Conservation (phyloP, 768 basidiomycete species). For the Suillus decipiens region DNA sequence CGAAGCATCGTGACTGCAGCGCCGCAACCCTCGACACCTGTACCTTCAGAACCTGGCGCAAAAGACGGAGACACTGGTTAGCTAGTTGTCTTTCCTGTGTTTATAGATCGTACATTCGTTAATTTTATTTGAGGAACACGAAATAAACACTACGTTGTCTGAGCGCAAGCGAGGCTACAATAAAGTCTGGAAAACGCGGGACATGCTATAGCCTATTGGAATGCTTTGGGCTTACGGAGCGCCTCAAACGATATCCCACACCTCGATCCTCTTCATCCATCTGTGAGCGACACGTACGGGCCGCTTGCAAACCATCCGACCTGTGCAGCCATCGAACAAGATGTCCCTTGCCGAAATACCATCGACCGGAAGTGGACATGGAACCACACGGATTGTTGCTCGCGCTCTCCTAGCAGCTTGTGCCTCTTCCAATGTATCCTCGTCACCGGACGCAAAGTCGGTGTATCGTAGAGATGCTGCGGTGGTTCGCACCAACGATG, state of each 20-base stretch:
- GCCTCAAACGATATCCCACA: slow-evolving; percentile 10
- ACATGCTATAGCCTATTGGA: slow-evolving; percentile 1
- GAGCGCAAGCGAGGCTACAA: slow-evolving; percentile 4
- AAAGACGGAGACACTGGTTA: slow-evolving; percentile 80
- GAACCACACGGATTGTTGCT: slow-evolving; percentile 6
- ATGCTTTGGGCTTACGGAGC: background rate
- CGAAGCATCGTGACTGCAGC: slow-evolving; percentile 35
- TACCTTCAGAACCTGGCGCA: slow-evolving; percentile 61
- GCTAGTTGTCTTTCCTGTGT: slow-evolving; percentile 13
- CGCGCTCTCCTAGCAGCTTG: slow-evolving; percentile 7
- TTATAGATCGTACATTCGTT: slow-evolving; percentile 8
- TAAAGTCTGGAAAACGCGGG: background rate
- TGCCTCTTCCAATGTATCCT: slow-evolving; percentile 7
- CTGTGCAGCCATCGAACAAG: slow-evolving; percentile 4
- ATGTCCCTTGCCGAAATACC: slow-evolving; percentile 9
- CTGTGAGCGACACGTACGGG: slow-evolving; percentile 7
- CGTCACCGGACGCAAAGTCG: slow-evolving; percentile 7
- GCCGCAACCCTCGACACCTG: slow-evolving; percentile 38
- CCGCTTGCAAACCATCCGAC: slow-evolving; percentile 8
- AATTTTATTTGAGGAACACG: slow-evolving; percentile 7
- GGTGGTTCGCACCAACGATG: slow-evolving; percentile 2
- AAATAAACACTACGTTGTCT: slow-evolving; percentile 7
- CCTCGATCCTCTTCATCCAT: slow-evolving; percentile 10
- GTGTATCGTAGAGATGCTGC: slow-evolving; percentile 8
- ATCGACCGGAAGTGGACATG: slow-evolving; percentile 9